Base-by-base conservation (phyloP, 805 yeast genomes). In the Wickerhamomyces chambardii region DNA sequence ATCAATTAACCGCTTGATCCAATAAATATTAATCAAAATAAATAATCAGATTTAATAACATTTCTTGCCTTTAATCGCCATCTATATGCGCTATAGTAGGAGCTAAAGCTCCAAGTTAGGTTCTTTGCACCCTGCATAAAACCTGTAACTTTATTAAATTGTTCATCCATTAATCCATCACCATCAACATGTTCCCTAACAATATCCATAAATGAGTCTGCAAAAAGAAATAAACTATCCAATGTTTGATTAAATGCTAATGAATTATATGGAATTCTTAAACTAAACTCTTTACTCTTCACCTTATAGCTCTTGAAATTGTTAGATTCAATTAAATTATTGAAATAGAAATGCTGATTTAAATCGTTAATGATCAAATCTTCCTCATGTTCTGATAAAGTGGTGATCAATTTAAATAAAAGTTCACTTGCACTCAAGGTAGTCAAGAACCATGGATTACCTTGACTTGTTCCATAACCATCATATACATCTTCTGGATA, bases 401-500 rank as follows among this genome's bases (percentile, higher is more conserved):
- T 69, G 51, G 60, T 60, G 19, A 81, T 63, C 39, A 73, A 51
- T 48, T 71, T 74, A 55, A 70, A 80, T 30, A 81, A 51, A 15
- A 79, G 45, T 51, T 80, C 84, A 5, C 84, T 63, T 2, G 84
- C 85, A 4, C 82, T 64, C 1, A 82, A 73, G 1, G 90, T 83
- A 4, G 84, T 63, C 38, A 89, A 70, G 51, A 87, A 86, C 97
- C 97, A 89, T 6, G 97, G 97, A 50, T 89, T 87, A 3, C 96
- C 97, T 47, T 79, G 85, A 24, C 79, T 66, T 0, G 70, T 63
- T 0, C 75, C 77, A 40, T 64, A 60, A 0, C 95, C 95, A 54
- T 89, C 80, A 56, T 89, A 89, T 9, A 80, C 55, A 58, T 89
- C 97, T 51, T 89, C 97, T 1, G 97, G 95, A 51, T 89, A 89